Base-by-base conservation (phyloP, 2,329 filamentous ascomycete genomes). In the Bipolaris oryzae region DNA sequence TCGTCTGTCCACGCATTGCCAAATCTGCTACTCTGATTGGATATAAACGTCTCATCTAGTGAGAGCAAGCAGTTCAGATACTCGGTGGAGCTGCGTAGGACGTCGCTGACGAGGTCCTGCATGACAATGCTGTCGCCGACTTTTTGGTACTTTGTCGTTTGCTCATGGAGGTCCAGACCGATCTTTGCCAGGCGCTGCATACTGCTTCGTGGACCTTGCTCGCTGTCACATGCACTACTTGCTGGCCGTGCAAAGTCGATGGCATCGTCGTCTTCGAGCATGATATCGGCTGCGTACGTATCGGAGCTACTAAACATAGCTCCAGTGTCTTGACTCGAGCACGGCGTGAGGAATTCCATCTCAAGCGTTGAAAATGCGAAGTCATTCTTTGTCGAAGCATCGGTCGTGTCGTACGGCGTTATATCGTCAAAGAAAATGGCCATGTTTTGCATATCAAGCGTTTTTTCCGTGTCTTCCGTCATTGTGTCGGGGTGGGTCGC, bases 111-210 rank as follows among this genome's bases (percentile, higher is more conserved):
- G 1, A 50, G 23, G 3, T 50, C 47, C 7, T 37, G 34, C 11
- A 50, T 15, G 20, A 25, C n/a, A 16, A 50, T 15, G 10, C 5
- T 9, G 21, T 41, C 23, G 7, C 37, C 47, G 5, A 9, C 37
- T n/a, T 21, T 33, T 7, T 50, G 47, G 10, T 50, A 39, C 15
- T 34, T 50, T 10, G n/a, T 15, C 6, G 37, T 39, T 41, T 50
- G 47, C 20, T 35, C 34, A 35, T 50, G 37, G 15, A 50, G 47
- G 15, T 50, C 37, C 9, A 50, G 35, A 2, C 47, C 47, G 11
- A 50, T 39, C 18, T 41, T 41, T 15, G 47, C 47, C 13, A 50
- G 37, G 10, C 13, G 21, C 47, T 50, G 23, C 47, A 50, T 50
- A 23, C 47, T 50, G 9, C 35, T 33, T 28, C n/a, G 23, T 33